Evolutionary conservation across 352 stramenopile species (phyloP), one percentile per base, ranked within the genome.

Genomic region (Pythium insidiosum): DNA sequence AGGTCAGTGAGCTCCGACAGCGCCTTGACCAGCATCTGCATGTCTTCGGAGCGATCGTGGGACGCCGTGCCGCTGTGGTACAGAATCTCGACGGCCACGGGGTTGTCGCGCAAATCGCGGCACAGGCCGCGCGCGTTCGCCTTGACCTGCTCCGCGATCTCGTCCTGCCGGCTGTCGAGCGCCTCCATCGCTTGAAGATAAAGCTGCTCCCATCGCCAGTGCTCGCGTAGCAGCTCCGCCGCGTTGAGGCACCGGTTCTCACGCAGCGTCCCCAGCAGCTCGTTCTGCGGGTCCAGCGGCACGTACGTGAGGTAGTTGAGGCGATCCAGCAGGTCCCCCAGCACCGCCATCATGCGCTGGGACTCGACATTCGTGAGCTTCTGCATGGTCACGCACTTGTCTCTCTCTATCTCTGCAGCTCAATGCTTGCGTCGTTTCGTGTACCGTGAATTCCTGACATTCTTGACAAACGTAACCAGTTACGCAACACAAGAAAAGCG

Each of bases 311-410:
- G 68, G 61, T 88, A 89, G 56, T 88, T 88, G 43, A 94, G 66
- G 11, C 80, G 69, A 43, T 94, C 78, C 1, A 91, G 66, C 53
- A 90, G 57, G 56, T 91, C 81, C 22, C 78, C 78, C 66, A 94
- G 84, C 53, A 94, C 75, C 43, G 74, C 66, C 76, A 94, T 88
- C 67, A 94, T 81, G 33, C 78, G 72, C 64, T 94, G 78, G 15
- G 81, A 90, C 59, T 94, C 81, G 31, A 94, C 81, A 61, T 90
- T 88, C 45, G 76, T 91, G 30, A 94, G 60, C 64, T 94, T 94
- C 30, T 94, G 74, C 81, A 94, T 94, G 19, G 11, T 40, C 13
- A 39, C 34, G 30, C n/a, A 31, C 3, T n/a, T n/a, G n/a, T n/a
- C n/a, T n/a, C n/a, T n/a, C n/a, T n/a, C n/a, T n/a, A n/a, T n/a